Conservation (phyloP, 805 yeast species). For the Yarrowia divulgata region DNA sequence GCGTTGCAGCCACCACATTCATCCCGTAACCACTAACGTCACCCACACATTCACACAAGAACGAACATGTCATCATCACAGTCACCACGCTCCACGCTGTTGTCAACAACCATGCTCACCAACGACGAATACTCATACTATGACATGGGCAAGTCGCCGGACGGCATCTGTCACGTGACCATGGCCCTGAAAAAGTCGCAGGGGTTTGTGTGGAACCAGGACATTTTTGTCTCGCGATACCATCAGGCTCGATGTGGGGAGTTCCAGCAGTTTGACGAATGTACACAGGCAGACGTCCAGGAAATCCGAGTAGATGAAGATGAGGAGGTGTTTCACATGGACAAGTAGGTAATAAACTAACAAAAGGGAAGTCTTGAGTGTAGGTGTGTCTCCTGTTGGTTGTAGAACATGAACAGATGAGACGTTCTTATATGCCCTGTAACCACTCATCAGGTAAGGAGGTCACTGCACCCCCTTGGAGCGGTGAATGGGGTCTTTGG, state of each 20-base stretch:
- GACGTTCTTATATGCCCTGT: too few relatives aligned
- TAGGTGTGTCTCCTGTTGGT: not conserved
- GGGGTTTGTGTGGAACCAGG: constrained; percentile 49
- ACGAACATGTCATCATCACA: constrained; percentile 10
- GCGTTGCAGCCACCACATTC: not conserved
- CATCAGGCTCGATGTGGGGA: constrained; percentile 42
- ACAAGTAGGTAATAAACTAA: constrained; percentile 23
- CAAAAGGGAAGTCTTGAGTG: not conserved
- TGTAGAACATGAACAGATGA: too few relatives aligned
- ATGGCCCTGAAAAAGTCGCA: constrained; percentile 44
- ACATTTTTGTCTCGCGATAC: constrained; percentile 45
- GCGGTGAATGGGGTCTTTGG: too few relatives aligned
- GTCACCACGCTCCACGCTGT: constrained; percentile 16
- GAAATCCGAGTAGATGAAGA: constrained; percentile 44
- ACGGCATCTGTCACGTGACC: constrained; percentile 21
- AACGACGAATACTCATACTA: constrained; percentile 36
- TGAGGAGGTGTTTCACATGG: constrained; percentile 40
- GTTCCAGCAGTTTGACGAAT: constrained; percentile 40
- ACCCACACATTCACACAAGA: not conserved
- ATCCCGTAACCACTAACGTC: not conserved
- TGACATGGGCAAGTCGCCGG: constrained; percentile 38
- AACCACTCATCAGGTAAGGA: too few relatives aligned
- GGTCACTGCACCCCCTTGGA: too few relatives aligned
- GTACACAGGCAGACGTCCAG: constrained; percentile 42
- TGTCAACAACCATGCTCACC: constrained; percentile 29